A percentile compares a stretch with the other conserved stretches of the same genome.
These are phyloP conservation scores for Solanum aculeatissimum DNA, from an alignment of 305 asterid species.

Conservation along the genomic window DNA sequence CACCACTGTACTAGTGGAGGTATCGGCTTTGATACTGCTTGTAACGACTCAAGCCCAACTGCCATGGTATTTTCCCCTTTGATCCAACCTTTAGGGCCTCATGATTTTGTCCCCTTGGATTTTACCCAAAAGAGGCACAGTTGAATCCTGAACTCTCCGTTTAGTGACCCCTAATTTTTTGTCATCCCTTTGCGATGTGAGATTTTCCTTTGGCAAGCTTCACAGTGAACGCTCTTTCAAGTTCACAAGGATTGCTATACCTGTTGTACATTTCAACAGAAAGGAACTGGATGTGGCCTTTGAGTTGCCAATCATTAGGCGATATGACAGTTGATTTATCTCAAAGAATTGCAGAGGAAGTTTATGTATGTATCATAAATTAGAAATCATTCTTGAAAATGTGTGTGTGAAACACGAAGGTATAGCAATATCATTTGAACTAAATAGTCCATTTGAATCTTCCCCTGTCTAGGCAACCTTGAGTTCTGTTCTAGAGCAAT, in stretches of 20 bases:
- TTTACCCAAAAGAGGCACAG: neutral
- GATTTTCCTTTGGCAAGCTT: neutral
- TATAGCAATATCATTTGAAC: neutral
- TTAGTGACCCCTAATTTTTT: neutral
- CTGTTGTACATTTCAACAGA: neutral
- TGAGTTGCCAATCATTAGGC: neutral
- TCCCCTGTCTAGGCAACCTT: neutral
- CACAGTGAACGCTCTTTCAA: neutral
- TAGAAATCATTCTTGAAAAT: neutral
- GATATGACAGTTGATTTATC: neutral
- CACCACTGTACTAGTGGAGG: neutral
- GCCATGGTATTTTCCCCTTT: neutral
- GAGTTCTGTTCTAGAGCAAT: neutral
- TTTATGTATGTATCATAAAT: neutral
- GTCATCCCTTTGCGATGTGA: neutral
- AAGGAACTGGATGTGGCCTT: neutral
- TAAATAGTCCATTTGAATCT: neutral
- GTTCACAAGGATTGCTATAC: neutral
- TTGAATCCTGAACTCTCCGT: neutral
- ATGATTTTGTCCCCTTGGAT: neutral
- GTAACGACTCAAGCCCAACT: neutral
- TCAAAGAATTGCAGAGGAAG: neutral
- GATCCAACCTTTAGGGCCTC: neutral
- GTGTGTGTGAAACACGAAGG: neutral
- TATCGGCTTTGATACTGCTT: neutral